Conservation (phyloP, 2,329 filamentous ascomycete species). For the Raffaelea ambrosiae region DNA sequence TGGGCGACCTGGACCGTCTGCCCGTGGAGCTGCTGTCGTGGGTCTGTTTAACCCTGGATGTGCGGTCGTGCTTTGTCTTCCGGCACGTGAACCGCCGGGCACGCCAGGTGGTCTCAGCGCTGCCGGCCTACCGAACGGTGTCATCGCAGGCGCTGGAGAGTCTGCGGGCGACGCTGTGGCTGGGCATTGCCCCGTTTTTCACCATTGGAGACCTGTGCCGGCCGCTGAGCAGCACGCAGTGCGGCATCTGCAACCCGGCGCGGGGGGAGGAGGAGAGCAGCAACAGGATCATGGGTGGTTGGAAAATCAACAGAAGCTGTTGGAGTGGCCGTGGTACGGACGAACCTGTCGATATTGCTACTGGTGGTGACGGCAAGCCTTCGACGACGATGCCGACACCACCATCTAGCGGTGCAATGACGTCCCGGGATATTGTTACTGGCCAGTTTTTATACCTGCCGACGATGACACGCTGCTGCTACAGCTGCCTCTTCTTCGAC, state of each 20-base stretch:
- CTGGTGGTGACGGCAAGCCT: too few relatives aligned
- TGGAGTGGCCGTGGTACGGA: too few relatives aligned
- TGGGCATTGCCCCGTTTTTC: conserved; percentile 1
- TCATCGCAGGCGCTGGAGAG: neutral
- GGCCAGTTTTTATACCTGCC: conserved; percentile 6
- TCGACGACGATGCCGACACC: too few relatives aligned
- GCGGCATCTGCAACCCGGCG: conserved; percentile 5
- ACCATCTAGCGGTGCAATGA: too few relatives aligned
- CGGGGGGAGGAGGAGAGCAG: too few relatives aligned
- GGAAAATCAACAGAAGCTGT: too few relatives aligned
- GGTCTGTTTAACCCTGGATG: conserved; percentile 1
- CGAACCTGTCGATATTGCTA: too few relatives aligned
- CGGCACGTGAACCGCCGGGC: conserved; percentile 5
- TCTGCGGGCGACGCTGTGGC: conserved; percentile 3
- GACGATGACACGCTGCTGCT: conserved; percentile 8
- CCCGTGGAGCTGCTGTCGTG: conserved; percentile 1
- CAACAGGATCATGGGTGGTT: too few relatives aligned
- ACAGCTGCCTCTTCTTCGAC: conserved; percentile 1
- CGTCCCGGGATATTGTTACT: neutral
- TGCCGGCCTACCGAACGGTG: neutral
- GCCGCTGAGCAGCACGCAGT: conserved; percentile 4
- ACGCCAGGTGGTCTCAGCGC: neutral
- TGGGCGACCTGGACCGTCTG: conserved; percentile 2
- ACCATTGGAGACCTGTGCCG: conserved; percentile 2
- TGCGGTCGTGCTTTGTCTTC: conserved; percentile 2